Base-by-base conservation (phyloP, 768 basidiomycete species). In the Obba rivulosa region DNA sequence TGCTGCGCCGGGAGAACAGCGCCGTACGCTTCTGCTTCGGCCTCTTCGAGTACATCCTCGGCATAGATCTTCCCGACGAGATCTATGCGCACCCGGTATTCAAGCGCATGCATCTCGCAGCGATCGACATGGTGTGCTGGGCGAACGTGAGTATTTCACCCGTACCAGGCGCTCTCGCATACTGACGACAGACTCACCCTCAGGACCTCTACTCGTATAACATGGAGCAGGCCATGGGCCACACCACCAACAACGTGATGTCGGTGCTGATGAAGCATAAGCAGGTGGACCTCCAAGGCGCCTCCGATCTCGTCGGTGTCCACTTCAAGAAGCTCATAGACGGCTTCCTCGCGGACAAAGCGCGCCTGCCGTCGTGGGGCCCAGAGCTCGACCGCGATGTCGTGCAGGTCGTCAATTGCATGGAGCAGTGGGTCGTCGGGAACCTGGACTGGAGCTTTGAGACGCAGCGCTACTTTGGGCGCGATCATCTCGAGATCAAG, bases 201-300 rank as follows among this genome's bases (percentile, higher is more conserved):
- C 41, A 63, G 62, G 65, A 67, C 38, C 45, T 65, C 34, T 66
- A 62, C 46, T 65, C 63, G 10, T 67, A 64, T 47, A 66, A 66
- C 44, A 58, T 58, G 48, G 66, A 67, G 48, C 66, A 67, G 45
- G 57, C 61, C 2, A 49, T 51, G 8, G 64, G 66, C 8, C 56
- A 58, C 41, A 52, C 46, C 11, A 50, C 50, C 8, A 55, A 63
- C 54, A 67, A 67, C 48, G 39, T 65, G 20, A 41, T 67, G 41
- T 55, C 61, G 1, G 60, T 67, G 37, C 48, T 63, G 20, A 64
- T 63, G 62, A 52, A 55, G 21, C 51, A 61, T 28, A 50, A 54
- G 16, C 23, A 52, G 17, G 34, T 60, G 8, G 46, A 51, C 35
- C 45, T 66, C 21, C 59, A 64, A 39, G 57, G 50, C 10, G 63